Evolutionary conservation across 306 rosid genomes (phyloP).

Genomic region (Ochetophila trinervis): DNA sequence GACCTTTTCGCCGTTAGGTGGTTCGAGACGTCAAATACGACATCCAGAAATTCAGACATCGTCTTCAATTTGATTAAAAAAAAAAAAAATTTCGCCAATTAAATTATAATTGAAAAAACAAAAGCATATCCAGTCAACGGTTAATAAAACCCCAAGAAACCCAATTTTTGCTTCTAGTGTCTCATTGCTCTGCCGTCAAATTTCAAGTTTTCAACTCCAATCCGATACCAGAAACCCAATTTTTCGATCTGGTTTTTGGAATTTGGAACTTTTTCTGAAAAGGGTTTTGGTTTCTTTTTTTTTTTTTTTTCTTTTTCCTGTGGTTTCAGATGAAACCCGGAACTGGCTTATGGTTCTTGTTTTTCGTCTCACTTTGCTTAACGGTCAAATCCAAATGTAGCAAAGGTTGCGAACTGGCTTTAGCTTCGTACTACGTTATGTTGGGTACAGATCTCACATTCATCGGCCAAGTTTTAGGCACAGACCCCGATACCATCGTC

Average conservation of each 20-base stretch:
- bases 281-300: neutral
- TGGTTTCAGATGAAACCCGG: slow-evolving; percentile 42
- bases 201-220: too few species aligned
- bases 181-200: too few species aligned
- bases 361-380: slow-evolving; percentile 19
- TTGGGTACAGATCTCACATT: neutral
- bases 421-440: slow-evolving; percentile 50
- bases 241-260: slow-evolving; percentile 1
- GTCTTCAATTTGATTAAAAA: too few species aligned
- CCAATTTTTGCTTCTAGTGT: too few species aligned
- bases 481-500: slow-evolving; percentile 5
- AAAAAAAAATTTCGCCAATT: too few species aligned
- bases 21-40: too few species aligned
- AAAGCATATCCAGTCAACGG: too few species aligned
- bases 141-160: too few species aligned
- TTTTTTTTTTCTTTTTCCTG: neutral
- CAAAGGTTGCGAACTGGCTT: slow-evolving; percentile 51
- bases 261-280: neutral
- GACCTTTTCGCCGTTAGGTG: too few species aligned
- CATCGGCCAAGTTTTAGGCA: slow-evolving; percentile 13
- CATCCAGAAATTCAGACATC: too few species aligned
- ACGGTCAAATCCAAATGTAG: slow-evolving; percentile 50
- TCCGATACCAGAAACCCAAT: slow-evolving; percentile 1
- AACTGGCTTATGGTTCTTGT: slow-evolving; percentile 24
- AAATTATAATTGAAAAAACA: too few species aligned